Base-by-base conservation (phyloP, 2,329 filamentous ascomycete species). In the Juglanconis oblonga region DNA sequence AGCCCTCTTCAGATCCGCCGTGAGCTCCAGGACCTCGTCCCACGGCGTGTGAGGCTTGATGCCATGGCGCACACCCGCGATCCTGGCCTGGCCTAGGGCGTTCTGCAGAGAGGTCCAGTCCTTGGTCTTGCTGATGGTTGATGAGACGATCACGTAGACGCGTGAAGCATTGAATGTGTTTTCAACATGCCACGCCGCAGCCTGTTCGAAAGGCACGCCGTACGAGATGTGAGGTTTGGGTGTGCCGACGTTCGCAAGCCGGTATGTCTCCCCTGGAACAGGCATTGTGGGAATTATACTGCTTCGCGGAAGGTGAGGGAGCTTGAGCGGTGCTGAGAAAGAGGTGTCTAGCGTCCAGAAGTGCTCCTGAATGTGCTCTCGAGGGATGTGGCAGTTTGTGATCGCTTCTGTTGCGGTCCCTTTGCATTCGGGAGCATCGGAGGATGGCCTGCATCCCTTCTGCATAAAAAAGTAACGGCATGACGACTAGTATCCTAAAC, bases 21-120 rank as follows among this genome's bases (percentile, higher is more conserved):
- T 42, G 32, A 65, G 40, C 32, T 61, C 56, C 2, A 64, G 42
- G 33, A 66, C 57, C 38, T 66, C 65, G 5, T 32, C 53, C 42
- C 53, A 65, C 24, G 62, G 62, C 38, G 65, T 65, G 52, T 66
- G 65, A 13, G 65, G 55, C 13, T 55, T 58, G 44, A 66, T 64
- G 54, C 65, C 65, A 10, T 60, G 36, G 40, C 54, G 55, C 31
- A 64, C 38, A 51, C 62, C 64, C 32, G 57, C 65, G 3, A 66
- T 35, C 11, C 35, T 29, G 14, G 17, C 24, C 14, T 32, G 24
- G 2, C 50, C 44, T 49, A 64, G 58, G 11, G 55, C 52, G n/a
- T 36, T 45, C 33, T 56, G 57, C 32, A 64, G 59, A 3, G 52
- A 52, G 14, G 61, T 50, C 32, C 65, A 58, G 13, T 60, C 61